Conservation (phyloP, 192 early-diverging fungal genomes). For the Umbelopsis ramanniana region DNA sequence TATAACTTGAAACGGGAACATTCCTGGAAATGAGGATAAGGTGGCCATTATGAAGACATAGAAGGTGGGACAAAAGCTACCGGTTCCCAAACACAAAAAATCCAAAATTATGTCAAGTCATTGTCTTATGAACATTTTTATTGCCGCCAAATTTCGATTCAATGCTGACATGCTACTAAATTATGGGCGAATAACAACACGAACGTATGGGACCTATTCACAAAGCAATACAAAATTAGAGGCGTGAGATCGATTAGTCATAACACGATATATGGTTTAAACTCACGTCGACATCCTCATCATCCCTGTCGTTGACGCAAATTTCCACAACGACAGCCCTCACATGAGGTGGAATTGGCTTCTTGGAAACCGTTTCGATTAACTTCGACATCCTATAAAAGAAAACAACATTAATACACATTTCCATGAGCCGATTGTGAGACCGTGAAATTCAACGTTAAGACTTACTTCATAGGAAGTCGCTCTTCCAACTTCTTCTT, state of each 20-base stretch:
- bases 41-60: background rate
- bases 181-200: conserved; percentile 44
- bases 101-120: no score
- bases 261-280: background rate
- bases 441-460: background rate
- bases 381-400: conserved; percentile 73
- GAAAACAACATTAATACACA: background rate
- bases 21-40: conserved; percentile 9
- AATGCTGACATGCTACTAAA: background rate
- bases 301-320: conserved; percentile 85
- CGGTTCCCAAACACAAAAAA: no score
- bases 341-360: conserved; percentile 85
- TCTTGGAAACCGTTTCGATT: conserved; percentile 81
- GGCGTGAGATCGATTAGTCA: no score
- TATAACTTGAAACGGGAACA: conserved; percentile 2
- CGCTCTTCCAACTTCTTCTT: conserved; percentile 88
- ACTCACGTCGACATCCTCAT: conserved; percentile 85
- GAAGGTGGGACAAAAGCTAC: no score
- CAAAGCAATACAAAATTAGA: no score
- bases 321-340: conserved; percentile 86
- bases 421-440: background rate
- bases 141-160: background rate
- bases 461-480: conserved; percentile 70
- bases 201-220: conserved; percentile 50
- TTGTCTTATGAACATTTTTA: background rate